Base-by-base conservation (phyloP, 305 asterid genomes). In the Solanum hybrid region DNA sequence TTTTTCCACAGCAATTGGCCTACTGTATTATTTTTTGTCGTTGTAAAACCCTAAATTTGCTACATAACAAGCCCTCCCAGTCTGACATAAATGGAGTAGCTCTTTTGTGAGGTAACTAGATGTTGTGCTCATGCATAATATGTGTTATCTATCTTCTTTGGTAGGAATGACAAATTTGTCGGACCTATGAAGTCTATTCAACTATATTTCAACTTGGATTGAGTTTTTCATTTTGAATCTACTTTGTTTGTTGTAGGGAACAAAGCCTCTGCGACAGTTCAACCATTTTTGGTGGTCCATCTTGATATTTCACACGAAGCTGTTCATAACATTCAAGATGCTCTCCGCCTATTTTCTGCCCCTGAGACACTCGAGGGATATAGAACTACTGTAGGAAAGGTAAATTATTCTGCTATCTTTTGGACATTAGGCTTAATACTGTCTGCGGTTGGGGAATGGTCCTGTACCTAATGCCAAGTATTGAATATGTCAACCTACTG, bases 271-370 rank as follows among this genome's bases (percentile, higher is more conserved):
- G 98, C 96, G 76, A 97, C 97, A 38, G 93, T 95, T 80, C 94
- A 97, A 90, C 99, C 99, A 85, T 96, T 95, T 91, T 91, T 94
- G 87, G 86, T 97, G 91, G 98, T 97, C 90, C 99, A 97, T 93
- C 96, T 97, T 31, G 98, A 97, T 90, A 97, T 97, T 89, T 93
- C 98, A 66, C 94, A 92, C 75, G 98, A 95, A 89, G 90, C 91
- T 89, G 96, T 95, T 93, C 95, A 81, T 88, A 95, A 94, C 38
- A 91, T 97, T 87, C 98, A 95, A 92, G 98, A 96, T 84, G 99
- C 98, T 91, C 95, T 96, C 87, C 94, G 81, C 87, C 89, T 93
- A 79, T 95, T 93, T 91, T 95, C 97, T 75, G 96, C 97, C 72
- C 95, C 96, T 4, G 98, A 97, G 93, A 93, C 95, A 77, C 98